Percentiles rank a stretch among this genome's conserved stretches.
These are phyloP conservation scores for Pulicaria dysenterica DNA, from an alignment of 129 eudicot genomes.

Conservation along the genomic window DNA sequence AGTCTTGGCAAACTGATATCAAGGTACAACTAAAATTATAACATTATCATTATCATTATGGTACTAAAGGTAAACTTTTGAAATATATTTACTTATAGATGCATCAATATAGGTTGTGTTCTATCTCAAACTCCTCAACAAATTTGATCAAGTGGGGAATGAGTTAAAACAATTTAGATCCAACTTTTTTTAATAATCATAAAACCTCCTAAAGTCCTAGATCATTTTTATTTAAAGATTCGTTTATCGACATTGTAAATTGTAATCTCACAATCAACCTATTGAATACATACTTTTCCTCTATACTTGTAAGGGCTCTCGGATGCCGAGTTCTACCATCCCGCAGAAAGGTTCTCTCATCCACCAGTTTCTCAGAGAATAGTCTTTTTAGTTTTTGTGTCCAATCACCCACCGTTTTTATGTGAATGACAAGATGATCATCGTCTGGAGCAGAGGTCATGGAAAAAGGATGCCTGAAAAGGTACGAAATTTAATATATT, in stretches of 20 bases:
- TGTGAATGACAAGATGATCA: constrained; percentile 19
- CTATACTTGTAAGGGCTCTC: too few relatives aligned
- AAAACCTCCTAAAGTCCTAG: too few relatives aligned
- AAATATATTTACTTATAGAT: neutral
- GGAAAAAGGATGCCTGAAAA: constrained; percentile 24
- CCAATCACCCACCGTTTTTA: constrained; percentile 16
- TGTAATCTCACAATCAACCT: too few relatives aligned
- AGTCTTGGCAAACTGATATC: constrained; percentile 84
- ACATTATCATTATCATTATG: neutral
- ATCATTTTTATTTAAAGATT: too few relatives aligned
- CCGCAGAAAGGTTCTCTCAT: too few relatives aligned
- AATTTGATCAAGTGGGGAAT: neutral
- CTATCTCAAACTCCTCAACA: constrained; percentile 3
- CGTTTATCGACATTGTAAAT: too few relatives aligned
- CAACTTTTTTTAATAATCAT: too few relatives aligned
- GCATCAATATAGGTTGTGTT: neutral
- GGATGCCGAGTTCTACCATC: too few relatives aligned
- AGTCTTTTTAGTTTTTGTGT: constrained; percentile 13
- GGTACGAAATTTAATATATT: too few relatives aligned
- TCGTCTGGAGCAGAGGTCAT: constrained; percentile 25
- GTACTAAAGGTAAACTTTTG: neutral
- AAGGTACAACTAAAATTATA: neutral
- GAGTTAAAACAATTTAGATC: neutral
- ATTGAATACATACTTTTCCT: too few relatives aligned
- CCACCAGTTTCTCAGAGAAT: neutral